Conservation (phyloP, 805 yeast species). For the Kockiozyma suomiensis region DNA sequence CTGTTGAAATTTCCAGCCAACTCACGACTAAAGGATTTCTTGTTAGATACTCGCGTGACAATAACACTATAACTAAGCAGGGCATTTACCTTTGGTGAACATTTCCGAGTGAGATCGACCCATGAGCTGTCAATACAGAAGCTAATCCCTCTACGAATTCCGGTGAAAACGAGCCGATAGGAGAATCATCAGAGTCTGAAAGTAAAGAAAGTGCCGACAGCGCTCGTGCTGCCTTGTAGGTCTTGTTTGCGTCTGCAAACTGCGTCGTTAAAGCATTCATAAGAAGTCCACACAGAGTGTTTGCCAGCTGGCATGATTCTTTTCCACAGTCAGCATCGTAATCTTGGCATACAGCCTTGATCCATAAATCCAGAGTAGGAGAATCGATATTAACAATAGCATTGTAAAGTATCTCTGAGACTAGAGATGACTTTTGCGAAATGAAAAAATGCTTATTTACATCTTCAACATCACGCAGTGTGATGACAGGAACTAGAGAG, state of each 20-base stretch:
- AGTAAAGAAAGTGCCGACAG: not conserved
- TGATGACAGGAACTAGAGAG: not conserved
- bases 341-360: not conserved
- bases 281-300: not conserved
- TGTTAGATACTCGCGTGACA: too few relatives aligned
- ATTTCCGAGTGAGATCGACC: not conserved
- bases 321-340: not conserved
- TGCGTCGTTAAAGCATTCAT: not conserved
- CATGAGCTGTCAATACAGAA: not conserved
- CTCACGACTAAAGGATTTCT: constrained; percentile 1
- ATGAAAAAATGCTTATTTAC: not conserved
- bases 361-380: not conserved
- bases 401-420: not conserved
- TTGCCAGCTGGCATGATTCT: not conserved
- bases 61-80: not conserved
- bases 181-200: not conserved
- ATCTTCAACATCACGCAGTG: too few relatives aligned
- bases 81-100: constrained; percentile 16
- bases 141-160: constrained; percentile 2
- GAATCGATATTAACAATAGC: not conserved
- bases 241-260: not conserved
- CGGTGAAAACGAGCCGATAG: not conserved
- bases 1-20: not conserved
- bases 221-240: too few relatives aligned
- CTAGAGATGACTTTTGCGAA: not conserved